A percentile compares a stretch with the other conserved stretches of the same genome.
These are phyloP conservation scores for Schwanniomyces sp. DNA, from an alignment of 805 yeast genomes.

Conservation along the genomic window DNA sequence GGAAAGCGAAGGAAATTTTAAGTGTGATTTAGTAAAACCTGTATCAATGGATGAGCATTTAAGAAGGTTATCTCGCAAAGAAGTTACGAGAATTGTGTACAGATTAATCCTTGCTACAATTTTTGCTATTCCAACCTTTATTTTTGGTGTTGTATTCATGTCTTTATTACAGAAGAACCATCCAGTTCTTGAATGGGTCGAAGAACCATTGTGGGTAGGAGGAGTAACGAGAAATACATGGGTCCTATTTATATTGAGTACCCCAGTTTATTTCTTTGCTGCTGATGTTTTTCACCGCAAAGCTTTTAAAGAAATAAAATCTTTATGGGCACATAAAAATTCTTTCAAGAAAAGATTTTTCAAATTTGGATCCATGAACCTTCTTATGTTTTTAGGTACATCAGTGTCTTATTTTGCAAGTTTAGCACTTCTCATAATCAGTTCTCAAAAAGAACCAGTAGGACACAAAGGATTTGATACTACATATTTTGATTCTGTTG, in stretches of 20 bases:
- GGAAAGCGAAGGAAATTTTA: slow-evolving; percentile 33
- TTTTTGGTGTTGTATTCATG: slow-evolving; percentile 72
- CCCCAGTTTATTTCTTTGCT: slow-evolving; percentile 73
- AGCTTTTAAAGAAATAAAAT: slow-evolving; percentile 57
- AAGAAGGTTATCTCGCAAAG: slow-evolving; percentile 46
- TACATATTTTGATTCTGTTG: slow-evolving; percentile 77
- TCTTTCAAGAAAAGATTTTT: slow-evolving; percentile 57
- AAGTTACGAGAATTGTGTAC: slow-evolving; percentile 43
- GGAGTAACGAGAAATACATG: slow-evolving; percentile 62
- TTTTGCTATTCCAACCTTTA: slow-evolving; percentile 65
- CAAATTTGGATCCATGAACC: slow-evolving; percentile 76
- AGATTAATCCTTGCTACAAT: slow-evolving; percentile 51
- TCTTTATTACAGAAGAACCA: slow-evolving; percentile 47
- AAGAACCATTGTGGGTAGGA: slow-evolving; percentile 63
- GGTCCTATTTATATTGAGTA: slow-evolving; percentile 62
- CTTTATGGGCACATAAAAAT: slow-evolving; percentile 57
- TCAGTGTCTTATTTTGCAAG: slow-evolving; percentile 71
- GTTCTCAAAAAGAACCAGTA: slow-evolving; percentile 32
- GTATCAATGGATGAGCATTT: slow-evolving; percentile 66
- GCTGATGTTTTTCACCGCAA: slow-evolving; percentile 72
- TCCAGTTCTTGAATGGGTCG: slow-evolving; percentile 51
- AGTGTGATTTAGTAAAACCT: slow-evolving; percentile 54
- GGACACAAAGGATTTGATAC: slow-evolving; percentile 49
- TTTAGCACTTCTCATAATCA: slow-evolving; percentile 51
- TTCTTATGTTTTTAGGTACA: slow-evolving; percentile 73